Percentiles rank a stretch among this genome's conserved stretches.
Conservation (phyloP, 2,329 filamentous ascomycete species). For the Sclerotiophoma versabilis region DNA sequence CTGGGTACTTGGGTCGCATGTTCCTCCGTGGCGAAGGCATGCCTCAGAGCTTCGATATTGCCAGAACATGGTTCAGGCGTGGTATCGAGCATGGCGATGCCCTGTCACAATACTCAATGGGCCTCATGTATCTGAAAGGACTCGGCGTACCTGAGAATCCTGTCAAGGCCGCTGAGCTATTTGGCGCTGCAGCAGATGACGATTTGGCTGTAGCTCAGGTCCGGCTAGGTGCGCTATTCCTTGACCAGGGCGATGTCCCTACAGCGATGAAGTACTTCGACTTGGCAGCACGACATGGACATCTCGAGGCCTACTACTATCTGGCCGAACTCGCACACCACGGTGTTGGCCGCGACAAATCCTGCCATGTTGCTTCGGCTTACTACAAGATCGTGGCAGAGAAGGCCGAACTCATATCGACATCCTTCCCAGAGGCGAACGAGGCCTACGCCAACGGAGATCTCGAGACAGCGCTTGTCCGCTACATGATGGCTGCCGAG, state of each 20-base stretch:
- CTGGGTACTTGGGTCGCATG: conserved; percentile 88
- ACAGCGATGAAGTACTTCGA: conserved; percentile 88
- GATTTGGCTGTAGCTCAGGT: conserved; percentile 83
- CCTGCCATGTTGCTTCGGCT: conserved; percentile 76
- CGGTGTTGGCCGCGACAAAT: conserved; percentile 79
- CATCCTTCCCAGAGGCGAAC: conserved; percentile 83
- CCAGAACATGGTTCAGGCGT: conserved; percentile 82
- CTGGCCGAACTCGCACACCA: conserved; percentile 85
- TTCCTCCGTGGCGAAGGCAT: conserved; percentile 87
- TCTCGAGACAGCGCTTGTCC: conserved; percentile 77
- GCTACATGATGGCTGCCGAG: conserved; percentile 87
- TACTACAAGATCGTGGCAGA: conserved; percentile 91
- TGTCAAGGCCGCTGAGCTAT: conserved; percentile 74
- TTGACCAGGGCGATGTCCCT: conserved; percentile 85
- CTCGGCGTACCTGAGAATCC: conserved; percentile 75
- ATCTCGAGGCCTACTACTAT: conserved; percentile 91
- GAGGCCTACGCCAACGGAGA: conserved; percentile 81
- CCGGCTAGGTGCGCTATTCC: conserved; percentile 80
- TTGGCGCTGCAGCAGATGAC: conserved; percentile 81
- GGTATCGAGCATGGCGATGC: conserved; percentile 78
- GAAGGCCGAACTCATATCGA: conserved; percentile 86
- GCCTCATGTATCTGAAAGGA: conserved; percentile 82
- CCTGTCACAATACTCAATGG: conserved; percentile 83
- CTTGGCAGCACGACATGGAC: conserved; percentile 79
- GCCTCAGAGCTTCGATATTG: conserved; percentile 77